These are phyloP conservation scores for Lachancea sp. DNA, from an alignment of 805 yeast species.

Conservation along the genomic window DNA sequence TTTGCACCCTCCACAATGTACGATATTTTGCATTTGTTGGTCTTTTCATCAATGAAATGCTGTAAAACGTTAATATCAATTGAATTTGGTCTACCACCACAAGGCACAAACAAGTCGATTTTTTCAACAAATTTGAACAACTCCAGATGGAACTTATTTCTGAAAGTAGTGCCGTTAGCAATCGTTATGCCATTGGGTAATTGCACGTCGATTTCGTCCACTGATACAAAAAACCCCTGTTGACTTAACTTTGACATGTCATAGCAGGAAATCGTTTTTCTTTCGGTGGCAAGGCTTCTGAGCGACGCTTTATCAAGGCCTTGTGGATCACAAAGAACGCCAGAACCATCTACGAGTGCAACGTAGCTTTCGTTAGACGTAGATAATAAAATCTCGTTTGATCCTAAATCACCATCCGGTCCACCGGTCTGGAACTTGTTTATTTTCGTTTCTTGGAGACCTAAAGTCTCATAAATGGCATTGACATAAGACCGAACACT, in stretches of 20 bases:
- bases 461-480: conserved; percentile 74
- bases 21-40: conserved; percentile 73
- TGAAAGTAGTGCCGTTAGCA: conserved; percentile 79
- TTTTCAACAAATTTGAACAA: conserved; percentile 56
- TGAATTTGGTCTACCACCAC: conserved; percentile 98
- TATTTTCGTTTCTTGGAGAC: conserved; percentile 51
- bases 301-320: conserved; percentile 82
- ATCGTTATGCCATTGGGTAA: conserved; percentile 72
- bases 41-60: conserved; percentile 60
- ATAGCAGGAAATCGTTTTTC: conserved; percentile 67
- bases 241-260: conserved; percentile 60
- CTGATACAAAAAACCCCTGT: conserved; percentile 74
- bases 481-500: conserved; percentile 90
- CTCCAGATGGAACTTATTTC: conserved; percentile 83
- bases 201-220: conserved; percentile 73
- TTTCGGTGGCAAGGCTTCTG: conserved; percentile 64
- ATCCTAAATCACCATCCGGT: conserved; percentile 97
- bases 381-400: conserved; percentile 87
- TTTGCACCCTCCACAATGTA: conserved; percentile 97
- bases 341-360: conserved; percentile 91
- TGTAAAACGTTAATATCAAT: conserved; percentile 79
- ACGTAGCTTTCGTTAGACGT: conserved; percentile 70
- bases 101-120: conserved; percentile 87
- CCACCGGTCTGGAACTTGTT: conserved; percentile 96
- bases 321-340: conserved; percentile 85